phyloP scores from a whole-genome alignment of 345 rosid genomes.

The Trapa incisa region DNA sequence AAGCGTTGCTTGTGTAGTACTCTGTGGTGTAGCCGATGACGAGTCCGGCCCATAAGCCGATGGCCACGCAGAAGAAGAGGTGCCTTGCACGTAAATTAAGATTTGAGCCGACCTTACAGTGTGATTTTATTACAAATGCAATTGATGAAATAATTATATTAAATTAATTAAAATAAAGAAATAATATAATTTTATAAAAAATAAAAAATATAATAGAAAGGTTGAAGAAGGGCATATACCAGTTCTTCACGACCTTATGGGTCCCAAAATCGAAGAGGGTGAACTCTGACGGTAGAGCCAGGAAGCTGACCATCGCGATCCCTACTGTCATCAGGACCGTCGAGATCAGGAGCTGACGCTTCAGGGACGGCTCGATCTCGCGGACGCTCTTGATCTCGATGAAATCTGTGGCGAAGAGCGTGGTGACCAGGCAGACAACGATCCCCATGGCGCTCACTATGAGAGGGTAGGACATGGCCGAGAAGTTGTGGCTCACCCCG shows the following conservation, averaged over 20 bases:
- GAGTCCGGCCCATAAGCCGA: conserved; percentile 65
- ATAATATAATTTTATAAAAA: no score
- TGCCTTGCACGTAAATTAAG: conserved; percentile 25
- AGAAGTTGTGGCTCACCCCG: conserved; percentile 36
- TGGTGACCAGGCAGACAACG: conserved; percentile 45
- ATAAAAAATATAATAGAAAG: no score
- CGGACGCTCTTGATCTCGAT: conserved; percentile 39
- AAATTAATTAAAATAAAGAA: not conserved
- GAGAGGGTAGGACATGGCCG: conserved; percentile 54
- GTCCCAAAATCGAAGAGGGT: conserved; percentile 47
- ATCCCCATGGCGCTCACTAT: conserved; percentile 52
- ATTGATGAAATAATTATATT: not conserved
- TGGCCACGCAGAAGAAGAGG: conserved; percentile 51
- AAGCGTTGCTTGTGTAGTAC: conserved; percentile 58
- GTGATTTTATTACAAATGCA: no score
- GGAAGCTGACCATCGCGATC: conserved; percentile 36
- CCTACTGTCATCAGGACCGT: conserved; percentile 61
- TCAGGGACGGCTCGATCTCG: conserved; percentile 48
- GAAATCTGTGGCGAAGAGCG: conserved; percentile 56
- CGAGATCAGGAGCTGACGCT: conserved; percentile 53
- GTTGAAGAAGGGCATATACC: conserved; percentile 20
- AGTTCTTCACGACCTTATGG: conserved; percentile 41
- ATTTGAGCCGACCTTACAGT: no score
- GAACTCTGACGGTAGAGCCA: conserved; percentile 49
- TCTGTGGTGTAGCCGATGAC: conserved; percentile 50